Percentiles rank a stretch among this genome's conserved stretches.
phyloP scores from a whole-genome alignment of 2,329 filamentous ascomycete species.

The Neofusicoccum cordaticola region DNA sequence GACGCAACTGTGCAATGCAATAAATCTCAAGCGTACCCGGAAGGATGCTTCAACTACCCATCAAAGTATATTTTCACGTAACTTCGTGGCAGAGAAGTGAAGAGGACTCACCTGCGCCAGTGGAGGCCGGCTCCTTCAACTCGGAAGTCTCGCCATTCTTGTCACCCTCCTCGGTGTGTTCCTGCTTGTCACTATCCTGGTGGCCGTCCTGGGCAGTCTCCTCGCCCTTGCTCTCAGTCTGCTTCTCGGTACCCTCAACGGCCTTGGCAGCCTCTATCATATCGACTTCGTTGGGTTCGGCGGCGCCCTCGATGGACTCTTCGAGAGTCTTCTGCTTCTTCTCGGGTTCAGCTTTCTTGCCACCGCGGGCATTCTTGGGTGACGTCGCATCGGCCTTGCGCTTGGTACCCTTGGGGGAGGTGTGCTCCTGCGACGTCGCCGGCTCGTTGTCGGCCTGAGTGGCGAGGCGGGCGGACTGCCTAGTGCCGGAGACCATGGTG shows the following conservation, averaged over 20 bases:
- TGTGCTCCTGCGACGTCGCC: constrained; percentile 22
- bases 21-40: too few species aligned
- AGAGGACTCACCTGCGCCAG: neutral
- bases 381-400: constrained; percentile 37
- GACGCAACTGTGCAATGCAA: too few species aligned
- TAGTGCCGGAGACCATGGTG: constrained; percentile 4
- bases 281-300: constrained; percentile 24
- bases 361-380: constrained; percentile 41
- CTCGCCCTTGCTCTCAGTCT: constrained; percentile 24
- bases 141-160: constrained; percentile 15
- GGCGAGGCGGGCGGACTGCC: constrained; percentile 1
- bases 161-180: constrained; percentile 18
- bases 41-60: too few species aligned
- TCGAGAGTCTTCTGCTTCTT: constrained; percentile 55
- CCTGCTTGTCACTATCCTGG: constrained; percentile 23
- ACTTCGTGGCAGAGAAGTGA: neutral
- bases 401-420: constrained; percentile 34
- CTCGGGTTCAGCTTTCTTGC: constrained; percentile 34
- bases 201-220: neutral
- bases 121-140: neutral
- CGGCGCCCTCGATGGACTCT: constrained; percentile 42
- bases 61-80: too few species aligned
- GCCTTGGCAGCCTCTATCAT: constrained; percentile 23
- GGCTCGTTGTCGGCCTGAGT: neutral
- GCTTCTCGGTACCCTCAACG: constrained; percentile 20